Evolutionary conservation across 1,284 basidiomycete species (phyloP), one percentile per base, ranked within the genome.

Genomic region (Malassezia yamatoensis): DNA sequence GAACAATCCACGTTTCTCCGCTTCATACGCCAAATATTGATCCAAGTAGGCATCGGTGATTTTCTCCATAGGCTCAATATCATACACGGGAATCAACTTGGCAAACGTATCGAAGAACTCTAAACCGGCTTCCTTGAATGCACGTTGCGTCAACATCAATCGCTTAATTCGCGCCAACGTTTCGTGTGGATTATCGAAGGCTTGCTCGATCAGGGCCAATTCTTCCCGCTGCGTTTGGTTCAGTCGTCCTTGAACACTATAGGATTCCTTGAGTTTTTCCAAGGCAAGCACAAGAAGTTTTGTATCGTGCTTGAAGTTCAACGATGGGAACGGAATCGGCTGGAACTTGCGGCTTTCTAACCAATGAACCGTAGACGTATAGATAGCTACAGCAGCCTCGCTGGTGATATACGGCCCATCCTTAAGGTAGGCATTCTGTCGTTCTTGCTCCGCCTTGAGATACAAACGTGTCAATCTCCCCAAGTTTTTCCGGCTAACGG

Each of bases 401-500:
- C 64, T 67, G 8, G 70, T 72, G 55, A 75, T 72, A 61, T 74
- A 75, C 5, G 72, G 72, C 12, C 72, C 72, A 43, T 68, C 67
- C 63, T 72, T 74, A 50, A 75, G 62, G 51, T 75, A 75, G 20
- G 65, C 60, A 36, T 70, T 70, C 59, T 75, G 72, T 16, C 72
- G 66, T 54, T 75, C 72, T 51, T 72, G 69, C 60, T 75, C 72
- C 13, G 72, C 69, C 49, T 72, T 67, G 52, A 61, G 53, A 33
- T 51, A 79, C 78, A 74, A 65, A 80, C 88, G 86, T 58, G 88
- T 90, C 41, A 91, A 80, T 69, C 88, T 85, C 58, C 88, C 89
- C 39, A 90, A 78, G 72, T 94, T 94, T 82, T 93, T 93, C 80
- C 90, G 90, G 15, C 90, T 87, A 37, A 98, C 94, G 7, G 94